Evolutionary conservation across 1,284 basidiomycete genomes (phyloP).

Genomic region (Sphaerobolus stellatus): DNA sequence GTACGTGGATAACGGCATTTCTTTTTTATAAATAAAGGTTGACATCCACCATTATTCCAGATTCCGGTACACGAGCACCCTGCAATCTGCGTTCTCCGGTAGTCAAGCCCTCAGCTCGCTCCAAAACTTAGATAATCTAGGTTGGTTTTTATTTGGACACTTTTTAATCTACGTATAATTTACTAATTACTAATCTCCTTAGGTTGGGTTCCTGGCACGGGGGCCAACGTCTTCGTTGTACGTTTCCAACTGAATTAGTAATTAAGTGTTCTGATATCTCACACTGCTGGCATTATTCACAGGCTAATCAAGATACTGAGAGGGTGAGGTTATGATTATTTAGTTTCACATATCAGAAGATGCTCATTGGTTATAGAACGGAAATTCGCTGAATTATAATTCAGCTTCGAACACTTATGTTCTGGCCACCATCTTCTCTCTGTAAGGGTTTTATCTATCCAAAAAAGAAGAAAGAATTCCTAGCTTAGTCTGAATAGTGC

Average conservation of each 20-base stretch:
- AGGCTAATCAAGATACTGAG: conserved; percentile 67
- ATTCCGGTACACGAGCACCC: conserved; percentile 58
- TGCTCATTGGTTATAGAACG: conserved; percentile 37
- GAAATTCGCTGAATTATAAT: conserved; percentile 53
- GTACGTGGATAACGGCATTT: conserved; percentile 33
- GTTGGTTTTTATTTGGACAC: conserved; percentile 27
- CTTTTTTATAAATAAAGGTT: neutral
- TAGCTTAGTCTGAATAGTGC: conserved; percentile 34
- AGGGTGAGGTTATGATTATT: conserved; percentile 40
- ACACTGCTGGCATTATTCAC: neutral
- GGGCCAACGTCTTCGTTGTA: conserved; percentile 63
- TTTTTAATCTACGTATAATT: neutral
- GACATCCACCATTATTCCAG: conserved; percentile 31
- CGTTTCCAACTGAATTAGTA: too few relatives aligned
- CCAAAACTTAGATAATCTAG: conserved; percentile 54
- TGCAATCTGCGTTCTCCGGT: conserved; percentile 52
- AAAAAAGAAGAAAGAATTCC: neutral
- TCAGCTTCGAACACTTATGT: conserved; percentile 66
- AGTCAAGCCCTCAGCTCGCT: conserved; percentile 49
- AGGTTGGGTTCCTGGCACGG: conserved; percentile 57
- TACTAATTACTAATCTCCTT: neutral
- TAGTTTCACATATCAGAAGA: neutral
- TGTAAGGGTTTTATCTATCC: conserved; percentile 34
- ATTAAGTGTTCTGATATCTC: too few relatives aligned
- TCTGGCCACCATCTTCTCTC: conserved; percentile 59